Base-by-base conservation (phyloP, 1,284 basidiomycete genomes). In the Moesziomyces parantarcticus region DNA sequence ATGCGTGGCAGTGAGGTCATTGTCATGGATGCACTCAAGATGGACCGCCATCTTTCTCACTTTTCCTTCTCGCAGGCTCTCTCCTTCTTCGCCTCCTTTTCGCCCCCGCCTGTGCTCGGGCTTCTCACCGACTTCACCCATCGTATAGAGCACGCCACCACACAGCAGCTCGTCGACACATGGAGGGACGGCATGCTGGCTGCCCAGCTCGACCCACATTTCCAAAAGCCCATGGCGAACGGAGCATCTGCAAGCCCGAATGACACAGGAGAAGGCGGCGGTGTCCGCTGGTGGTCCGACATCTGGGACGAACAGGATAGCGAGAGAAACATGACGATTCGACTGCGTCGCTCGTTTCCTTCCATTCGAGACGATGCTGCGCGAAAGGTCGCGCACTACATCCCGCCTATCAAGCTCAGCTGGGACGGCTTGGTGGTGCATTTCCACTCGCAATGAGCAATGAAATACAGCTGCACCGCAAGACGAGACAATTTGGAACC, bases 51-150 rank as follows among this genome's bases (percentile, higher is more conserved):
- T 44, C 59, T 70, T 8, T 75, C 70, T 3, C 80, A 82, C 53
- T 82, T 75, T 42, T 78, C 76, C 18, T 70, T 81, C n/a, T 49
- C 76, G 16, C 80, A 82, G 41, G 80, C 80, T 0, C 61, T 81
- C 16, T 60, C 61, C 7, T 76, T 62, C 46, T 48, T 60, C 39
- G 53, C 68, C 5, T 50, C 61, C 2, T 57, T 68, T 9, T 61
- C 73, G 8, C 63, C 66, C 4, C 56, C 67, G 4, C 54, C 66
- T 3, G 52, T 61, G 14, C 54, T 82, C 18, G 71, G 67, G 3
- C 74, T 82, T 6, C 55, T 82, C 13, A 81, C 80, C 18, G 80
- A 82, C 60, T 66, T 82, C 13, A 77, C 79, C 9, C 80, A 82
- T 50, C 64, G 65, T 21, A 50, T 80, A 36, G 79, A 82, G 53